Base-by-base conservation (phyloP, 345 rosid species). In the Pugionium dolabratum region DNA sequence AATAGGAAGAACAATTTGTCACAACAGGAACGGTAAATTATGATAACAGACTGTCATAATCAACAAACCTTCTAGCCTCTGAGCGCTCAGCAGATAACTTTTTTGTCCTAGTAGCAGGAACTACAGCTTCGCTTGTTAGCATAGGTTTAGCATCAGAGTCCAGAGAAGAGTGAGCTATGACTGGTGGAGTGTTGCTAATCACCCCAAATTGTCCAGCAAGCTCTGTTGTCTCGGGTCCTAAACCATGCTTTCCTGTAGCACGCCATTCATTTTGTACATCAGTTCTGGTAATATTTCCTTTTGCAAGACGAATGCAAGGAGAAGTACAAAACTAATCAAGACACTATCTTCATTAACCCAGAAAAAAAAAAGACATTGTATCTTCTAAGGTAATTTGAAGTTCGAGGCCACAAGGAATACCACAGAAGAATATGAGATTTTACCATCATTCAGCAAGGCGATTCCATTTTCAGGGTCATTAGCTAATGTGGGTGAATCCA, bases 31-130 rank as follows among this genome's bases (percentile, higher is more conserved):
- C 51, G 58, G 41, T 43, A 30, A 45, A 27, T 29, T 42, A 10
- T 2, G 26, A 42, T 31, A 35, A 47, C 3, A 2, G 43, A 33
- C 3, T 3, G 32, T 52, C 28, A 42, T 18, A 2, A 36, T 31
- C 3, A 31, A 73, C 88, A 56, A 79, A 94, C 97, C 80, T 87
- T 73, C 79, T 87, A 55, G 83, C 66, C 67, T 95, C 99, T 51
- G 89, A 78, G 49, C 95, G 86, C 52, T 89, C 99, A 42, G 81
- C 73, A 9, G 82, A 67, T 69, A 83, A 67, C 71, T 87, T 95
- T 74, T 79, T 89, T 47, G 85, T 54, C 81, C 71, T 95, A 35
- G 81, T 59, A 66, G 93, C 74, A 80, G 85, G 80, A 34, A 54
- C 78, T 28, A 77, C 75, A 28, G 80, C 80, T 75, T 84, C 93